phyloP scores from a whole-genome alignment of 2,329 filamentous ascomycete species.

The Neurospora crassa region DNA sequence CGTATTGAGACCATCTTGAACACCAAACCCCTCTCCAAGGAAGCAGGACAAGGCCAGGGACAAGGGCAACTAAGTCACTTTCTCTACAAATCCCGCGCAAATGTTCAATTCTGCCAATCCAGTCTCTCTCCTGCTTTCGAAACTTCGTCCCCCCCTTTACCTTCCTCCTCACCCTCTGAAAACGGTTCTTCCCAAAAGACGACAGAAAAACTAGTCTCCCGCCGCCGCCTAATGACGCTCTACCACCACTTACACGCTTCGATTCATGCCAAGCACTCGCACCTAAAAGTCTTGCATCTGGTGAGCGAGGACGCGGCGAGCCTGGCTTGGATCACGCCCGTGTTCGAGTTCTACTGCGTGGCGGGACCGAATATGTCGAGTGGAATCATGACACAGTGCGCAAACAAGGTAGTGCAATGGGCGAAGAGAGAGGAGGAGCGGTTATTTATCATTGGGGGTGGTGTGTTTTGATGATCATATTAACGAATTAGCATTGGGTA shows the following conservation, averaged over 20 bases:
- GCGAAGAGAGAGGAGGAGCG: constrained; percentile 85
- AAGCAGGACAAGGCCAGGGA: not conserved
- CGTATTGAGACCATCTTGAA: constrained; percentile 54
- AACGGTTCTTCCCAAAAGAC: not conserved
- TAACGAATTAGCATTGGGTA: not conserved
- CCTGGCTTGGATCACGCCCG: constrained; percentile 81
- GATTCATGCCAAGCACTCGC: constrained; percentile 75
- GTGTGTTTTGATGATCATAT: constrained; percentile 51
- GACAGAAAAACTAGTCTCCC: constrained; percentile 39
- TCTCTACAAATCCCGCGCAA: constrained; percentile 85
- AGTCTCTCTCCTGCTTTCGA: constrained; percentile 61
- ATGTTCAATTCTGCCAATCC: constrained; percentile 94
- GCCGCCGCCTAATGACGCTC: constrained; percentile 66
- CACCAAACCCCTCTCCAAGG: constrained; percentile 43
- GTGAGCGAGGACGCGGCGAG: constrained; percentile 66
- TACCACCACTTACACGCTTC: constrained; percentile 79
- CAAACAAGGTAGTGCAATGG: constrained; percentile 87
- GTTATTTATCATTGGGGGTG: constrained; percentile 95
- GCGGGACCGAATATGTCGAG: constrained; percentile 62
- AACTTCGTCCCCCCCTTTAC: not conserved
- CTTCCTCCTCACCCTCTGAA: not conserved
- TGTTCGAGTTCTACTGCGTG: constrained; percentile 94
- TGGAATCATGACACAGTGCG: constrained; percentile 66
- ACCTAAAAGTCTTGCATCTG: constrained; percentile 78
- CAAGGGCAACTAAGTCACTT: constrained; percentile 70